phyloP scores from a whole-genome alignment of 257 asterid genomes.

The Cruciata laevipes region DNA sequence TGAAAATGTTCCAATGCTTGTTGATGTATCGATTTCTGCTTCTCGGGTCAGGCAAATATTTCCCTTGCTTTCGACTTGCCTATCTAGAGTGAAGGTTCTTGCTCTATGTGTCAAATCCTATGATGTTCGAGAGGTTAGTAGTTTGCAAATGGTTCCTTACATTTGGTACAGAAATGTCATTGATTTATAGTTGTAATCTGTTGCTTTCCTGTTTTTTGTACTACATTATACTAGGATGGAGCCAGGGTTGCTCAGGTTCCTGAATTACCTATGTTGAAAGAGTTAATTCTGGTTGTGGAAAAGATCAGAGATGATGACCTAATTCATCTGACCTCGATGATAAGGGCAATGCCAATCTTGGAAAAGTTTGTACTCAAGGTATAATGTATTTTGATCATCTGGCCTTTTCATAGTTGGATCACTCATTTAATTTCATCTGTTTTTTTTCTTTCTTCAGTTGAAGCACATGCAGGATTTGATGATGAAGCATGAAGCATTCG shows the following conservation, averaged over 20 bases:
- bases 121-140: background rate
- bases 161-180: background rate
- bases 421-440: no score
- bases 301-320: background rate
- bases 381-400: background rate
- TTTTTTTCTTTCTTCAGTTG: background rate
- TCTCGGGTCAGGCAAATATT: background rate
- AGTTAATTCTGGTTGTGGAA: background rate
- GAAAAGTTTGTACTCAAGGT: background rate
- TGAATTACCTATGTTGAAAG: background rate
- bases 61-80: background rate
- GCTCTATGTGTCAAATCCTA: background rate
- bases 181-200: background rate
- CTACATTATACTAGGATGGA: background rate
- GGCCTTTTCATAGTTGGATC: background rate
- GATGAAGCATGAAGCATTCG: background rate
- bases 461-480: background rate
- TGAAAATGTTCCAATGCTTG: constrained; percentile 3
- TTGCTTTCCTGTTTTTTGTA: background rate
- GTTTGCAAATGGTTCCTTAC: background rate
- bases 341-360: background rate
- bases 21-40: background rate
- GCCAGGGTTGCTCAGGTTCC: background rate
- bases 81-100: background rate
- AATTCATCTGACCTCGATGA: background rate